phyloP scores from a whole-genome alignment of 305 asterid species.

The Solanum hybrid region DNA sequence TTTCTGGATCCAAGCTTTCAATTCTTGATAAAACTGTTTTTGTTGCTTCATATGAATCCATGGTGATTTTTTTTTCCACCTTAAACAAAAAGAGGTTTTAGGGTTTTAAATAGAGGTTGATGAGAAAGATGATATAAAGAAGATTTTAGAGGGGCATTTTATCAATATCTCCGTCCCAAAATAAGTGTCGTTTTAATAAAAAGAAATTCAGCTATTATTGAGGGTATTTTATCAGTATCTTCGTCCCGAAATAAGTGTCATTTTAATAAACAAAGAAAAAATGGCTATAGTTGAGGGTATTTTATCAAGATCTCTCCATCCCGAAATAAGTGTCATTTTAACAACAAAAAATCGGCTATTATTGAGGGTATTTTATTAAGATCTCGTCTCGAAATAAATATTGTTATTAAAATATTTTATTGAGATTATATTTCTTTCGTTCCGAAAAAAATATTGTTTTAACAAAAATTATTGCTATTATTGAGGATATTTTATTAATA shows the following conservation, averaged over 20 bases:
- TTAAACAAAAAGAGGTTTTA: not conserved
- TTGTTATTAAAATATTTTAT: not conserved
- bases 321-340: not conserved
- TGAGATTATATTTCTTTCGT: not conserved
- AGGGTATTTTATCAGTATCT: not conserved
- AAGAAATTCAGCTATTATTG: not conserved
- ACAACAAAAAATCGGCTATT: not conserved
- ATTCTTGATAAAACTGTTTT: slow-evolving; percentile 69
- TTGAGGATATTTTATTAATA: not conserved
- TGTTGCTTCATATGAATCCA: slow-evolving; percentile 81
- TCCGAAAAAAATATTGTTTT: not conserved
- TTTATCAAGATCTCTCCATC: not conserved
- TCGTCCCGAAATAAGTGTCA: not conserved
- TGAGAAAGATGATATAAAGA: not conserved
- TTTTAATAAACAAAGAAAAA: not conserved
- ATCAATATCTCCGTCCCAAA: not conserved
- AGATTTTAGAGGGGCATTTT: not conserved
- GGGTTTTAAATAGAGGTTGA: not conserved
- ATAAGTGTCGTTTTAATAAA: not conserved
- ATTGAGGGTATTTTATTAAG: not conserved
- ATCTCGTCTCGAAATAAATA: not conserved
- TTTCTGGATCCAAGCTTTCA: slow-evolving; percentile 68
- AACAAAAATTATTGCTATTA: not conserved
- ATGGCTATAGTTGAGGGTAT: rapidly evolving
- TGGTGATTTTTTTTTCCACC: slow-evolving; percentile 9